phyloP scores from a whole-genome alignment of 306 rosid species.

The Vicia villosa region DNA sequence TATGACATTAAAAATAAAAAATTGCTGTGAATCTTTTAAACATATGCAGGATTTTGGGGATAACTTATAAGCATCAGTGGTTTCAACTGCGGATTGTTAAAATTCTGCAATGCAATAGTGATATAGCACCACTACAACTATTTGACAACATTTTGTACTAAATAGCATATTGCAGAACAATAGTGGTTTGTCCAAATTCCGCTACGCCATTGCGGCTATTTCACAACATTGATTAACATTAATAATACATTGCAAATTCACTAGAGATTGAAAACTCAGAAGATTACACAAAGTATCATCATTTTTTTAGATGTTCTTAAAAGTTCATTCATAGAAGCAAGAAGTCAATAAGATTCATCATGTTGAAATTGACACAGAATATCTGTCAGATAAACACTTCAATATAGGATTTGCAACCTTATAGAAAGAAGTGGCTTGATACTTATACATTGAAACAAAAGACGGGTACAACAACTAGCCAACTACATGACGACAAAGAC shows the following conservation, averaged over 20 bases:
- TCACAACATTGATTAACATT: background rate
- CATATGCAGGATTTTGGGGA: background rate
- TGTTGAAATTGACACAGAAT: background rate
- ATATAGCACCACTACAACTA: no score
- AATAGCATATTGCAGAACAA: no score
- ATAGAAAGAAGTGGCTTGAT: background rate
- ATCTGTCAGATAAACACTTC: background rate
- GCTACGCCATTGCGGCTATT: no score
- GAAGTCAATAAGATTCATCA: background rate
- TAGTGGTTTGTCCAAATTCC: no score
- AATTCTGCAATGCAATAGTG: no score
- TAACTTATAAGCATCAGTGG: background rate
- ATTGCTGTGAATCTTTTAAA: background rate
- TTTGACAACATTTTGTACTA: no score
- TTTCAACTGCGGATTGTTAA: no score
- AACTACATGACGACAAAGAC: background rate
- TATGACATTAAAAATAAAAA: background rate
- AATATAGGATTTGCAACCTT: background rate
- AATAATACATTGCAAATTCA: slow-evolving; percentile 10
- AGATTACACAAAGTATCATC: background rate
- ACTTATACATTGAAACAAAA: background rate
- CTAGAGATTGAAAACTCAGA: background rate
- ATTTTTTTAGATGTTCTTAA: background rate
- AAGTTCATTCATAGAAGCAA: background rate
- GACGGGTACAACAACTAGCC: background rate